A percentile compares a stretch with the other conserved stretches of the same genome.
phyloP scores from a whole-genome alignment of 768 basidiomycete genomes.

The Rhodotorula toruloides region DNA sequence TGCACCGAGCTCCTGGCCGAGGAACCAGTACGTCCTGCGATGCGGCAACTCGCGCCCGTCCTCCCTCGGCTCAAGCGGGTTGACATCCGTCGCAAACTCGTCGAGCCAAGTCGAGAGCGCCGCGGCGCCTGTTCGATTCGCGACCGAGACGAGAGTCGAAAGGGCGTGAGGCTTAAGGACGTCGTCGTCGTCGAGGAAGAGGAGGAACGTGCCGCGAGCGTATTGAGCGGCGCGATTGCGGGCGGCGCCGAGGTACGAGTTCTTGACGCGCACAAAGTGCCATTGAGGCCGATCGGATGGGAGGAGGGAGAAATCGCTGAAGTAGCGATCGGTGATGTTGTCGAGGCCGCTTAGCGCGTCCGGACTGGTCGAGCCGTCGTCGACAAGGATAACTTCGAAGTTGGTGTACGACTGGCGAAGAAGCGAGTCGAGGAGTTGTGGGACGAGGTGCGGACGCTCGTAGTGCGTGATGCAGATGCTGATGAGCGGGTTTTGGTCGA shows the following conservation, averaged over 20 bases:
- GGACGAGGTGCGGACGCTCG: constrained; percentile 33
- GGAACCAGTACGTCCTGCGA: constrained; percentile 38
- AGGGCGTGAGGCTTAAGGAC: constrained; percentile 38
- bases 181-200: constrained; percentile 41
- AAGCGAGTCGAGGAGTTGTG: constrained; percentile 31
- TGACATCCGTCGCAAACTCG: constrained; percentile 33
- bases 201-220: constrained; percentile 12
- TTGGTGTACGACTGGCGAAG: constrained; percentile 22
- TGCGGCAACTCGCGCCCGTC: constrained; percentile 14
- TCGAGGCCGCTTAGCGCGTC: constrained; percentile 11
- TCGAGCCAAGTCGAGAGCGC: constrained; percentile 38
- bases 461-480: constrained; percentile 36
- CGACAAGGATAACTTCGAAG: constrained; percentile 35
- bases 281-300: constrained; percentile 4
- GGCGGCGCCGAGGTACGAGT: constrained; percentile 37
- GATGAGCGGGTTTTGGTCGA: constrained; percentile 13
- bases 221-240: constrained; percentile 23
- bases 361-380: constrained; percentile 27
- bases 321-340: constrained; percentile 10
- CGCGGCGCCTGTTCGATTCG: neutral
- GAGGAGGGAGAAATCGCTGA: constrained; percentile 7
- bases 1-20: constrained; percentile 23
- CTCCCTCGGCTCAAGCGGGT: constrained; percentile 19
- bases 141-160: constrained; percentile 23
- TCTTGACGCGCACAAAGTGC: constrained; percentile 12